phyloP scores from a whole-genome alignment of 345 rosid species.

The Salix suchowensis region DNA sequence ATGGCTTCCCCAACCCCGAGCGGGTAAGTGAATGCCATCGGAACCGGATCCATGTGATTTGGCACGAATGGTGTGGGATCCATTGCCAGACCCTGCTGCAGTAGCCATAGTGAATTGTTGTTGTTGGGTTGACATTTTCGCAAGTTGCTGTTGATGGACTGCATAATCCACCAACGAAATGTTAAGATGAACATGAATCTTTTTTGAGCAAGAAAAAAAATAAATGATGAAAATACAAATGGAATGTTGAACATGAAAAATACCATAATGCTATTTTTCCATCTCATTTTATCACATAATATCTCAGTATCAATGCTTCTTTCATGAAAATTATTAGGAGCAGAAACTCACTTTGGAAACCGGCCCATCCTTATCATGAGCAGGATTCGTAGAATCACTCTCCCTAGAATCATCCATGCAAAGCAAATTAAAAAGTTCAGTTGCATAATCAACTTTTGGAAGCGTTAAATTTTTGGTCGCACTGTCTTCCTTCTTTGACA shows the following conservation, averaged over 20 bases:
- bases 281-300: too few relatives aligned
- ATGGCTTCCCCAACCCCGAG: slow-evolving; percentile 19
- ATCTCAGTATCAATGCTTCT: background rate
- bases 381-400: slow-evolving; percentile 18
- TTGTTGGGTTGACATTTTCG: slow-evolving; percentile 13
- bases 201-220: too few relatives aligned
- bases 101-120: slow-evolving; percentile 4
- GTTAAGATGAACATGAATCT: too few relatives aligned
- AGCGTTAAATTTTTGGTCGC: slow-evolving; percentile 18
- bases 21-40: slow-evolving; percentile 16
- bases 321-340: background rate
- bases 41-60: slow-evolving; percentile 12
- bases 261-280: background rate
- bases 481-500: slow-evolving; percentile 23
- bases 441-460: slow-evolving; percentile 55
- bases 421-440: slow-evolving; percentile 62
- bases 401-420: slow-evolving; percentile 40
- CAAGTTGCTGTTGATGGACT: slow-evolving; percentile 90
- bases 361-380: slow-evolving; percentile 12
- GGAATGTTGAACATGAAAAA: background rate
- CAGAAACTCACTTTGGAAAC: slow-evolving; percentile 27
- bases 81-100: background rate
- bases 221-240: too few relatives aligned
- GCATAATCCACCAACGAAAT: slow-evolving; percentile 19
- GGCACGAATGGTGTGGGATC: slow-evolving; percentile 15